Conservation (phyloP, 495 filamentous ascomycete genomes). For the Aspergillus ostianus region DNA sequence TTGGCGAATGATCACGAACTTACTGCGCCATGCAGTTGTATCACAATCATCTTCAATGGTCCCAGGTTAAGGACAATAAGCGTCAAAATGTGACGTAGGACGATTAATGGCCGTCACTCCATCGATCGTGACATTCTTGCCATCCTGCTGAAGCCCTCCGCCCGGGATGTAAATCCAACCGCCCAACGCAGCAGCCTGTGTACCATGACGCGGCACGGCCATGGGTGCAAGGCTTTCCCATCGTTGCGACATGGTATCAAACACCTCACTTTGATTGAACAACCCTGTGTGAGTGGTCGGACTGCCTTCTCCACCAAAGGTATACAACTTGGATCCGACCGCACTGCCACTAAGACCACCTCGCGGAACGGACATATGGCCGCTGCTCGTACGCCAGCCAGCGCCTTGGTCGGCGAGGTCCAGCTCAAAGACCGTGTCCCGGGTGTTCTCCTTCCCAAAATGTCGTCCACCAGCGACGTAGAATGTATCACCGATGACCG, state of each 20-base stretch:
- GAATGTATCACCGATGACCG: conserved; percentile 6
- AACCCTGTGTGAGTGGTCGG: neutral
- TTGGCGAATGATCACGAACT: too few relatives aligned
- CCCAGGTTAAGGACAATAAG: conserved; percentile 1
- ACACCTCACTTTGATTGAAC: conserved; percentile 7
- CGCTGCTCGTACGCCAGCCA: conserved; percentile 3
- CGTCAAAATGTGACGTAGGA: neutral
- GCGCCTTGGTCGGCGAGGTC: neutral
- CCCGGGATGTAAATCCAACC: conserved; percentile 8
- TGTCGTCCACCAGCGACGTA: conserved; percentile 4
- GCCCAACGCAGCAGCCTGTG: conserved; percentile 1
- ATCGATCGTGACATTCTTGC: neutral
- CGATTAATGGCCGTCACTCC: neutral
- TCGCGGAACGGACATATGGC: neutral
- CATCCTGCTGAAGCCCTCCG: conserved; percentile 6
- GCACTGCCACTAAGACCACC: neutral
- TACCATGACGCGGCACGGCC: conserved; percentile 8
- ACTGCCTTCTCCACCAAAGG: conserved; percentile 4
- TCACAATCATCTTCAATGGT: too few relatives aligned
- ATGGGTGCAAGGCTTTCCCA: conserved; percentile 4
- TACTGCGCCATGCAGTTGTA: too few relatives aligned
- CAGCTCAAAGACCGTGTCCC: conserved; percentile 8
- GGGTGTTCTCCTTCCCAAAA: conserved; percentile 1
- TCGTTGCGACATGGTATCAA: conserved; percentile 6
- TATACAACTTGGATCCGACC: conserved; percentile 2